Base-by-base conservation (phyloP, 192 early-diverging fungal genomes). In the Rhizophagus clarus region DNA sequence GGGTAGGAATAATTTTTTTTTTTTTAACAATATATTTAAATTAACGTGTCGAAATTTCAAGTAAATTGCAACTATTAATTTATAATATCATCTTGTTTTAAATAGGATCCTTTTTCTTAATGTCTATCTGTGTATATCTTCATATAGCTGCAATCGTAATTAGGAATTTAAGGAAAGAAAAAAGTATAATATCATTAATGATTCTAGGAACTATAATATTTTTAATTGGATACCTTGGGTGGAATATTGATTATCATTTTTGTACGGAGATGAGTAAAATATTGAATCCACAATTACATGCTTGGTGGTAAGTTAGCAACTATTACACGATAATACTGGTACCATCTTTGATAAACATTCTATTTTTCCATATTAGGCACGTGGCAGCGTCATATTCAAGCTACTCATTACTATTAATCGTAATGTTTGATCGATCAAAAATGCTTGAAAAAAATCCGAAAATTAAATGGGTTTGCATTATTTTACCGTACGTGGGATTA, bases 171-270 rank as follows among this genome's bases (percentile, higher is more conserved):
- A 66, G 12, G 64, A 10, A 12, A 12, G 64, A 66, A 66, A 66
- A 31, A 32, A 29, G 64, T 66, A 66, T 67, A 67, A 32, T 29
- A 67, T 6, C 64, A 67, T 67, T 67, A 67, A 67, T 67, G 64
- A 7, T 32, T 12, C 64, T 29, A 67, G 28, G 64, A 67, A 31
- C 64, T 67, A 67, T 67, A 67, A 67, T 67, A 67, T 67, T 67
- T 67, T 67, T 67, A 67, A 67, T 67, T 67, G 64, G 64, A 66
- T 66, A 31, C 64, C n/a, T 66, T 4, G 64, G 64, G 34, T 67
- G 64, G 64, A 0, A 67, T 32, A 67, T 67, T 14, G 64, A 67
- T 31, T 67, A 67, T 67, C 64, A 67, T 67, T 67, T 67, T 32
- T 67, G 64, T 67, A 32, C 12, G 26, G 64, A 32, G 29, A 34